phyloP scores from a whole-genome alignment of 345 rosid genomes.

The Salix dunnii region DNA sequence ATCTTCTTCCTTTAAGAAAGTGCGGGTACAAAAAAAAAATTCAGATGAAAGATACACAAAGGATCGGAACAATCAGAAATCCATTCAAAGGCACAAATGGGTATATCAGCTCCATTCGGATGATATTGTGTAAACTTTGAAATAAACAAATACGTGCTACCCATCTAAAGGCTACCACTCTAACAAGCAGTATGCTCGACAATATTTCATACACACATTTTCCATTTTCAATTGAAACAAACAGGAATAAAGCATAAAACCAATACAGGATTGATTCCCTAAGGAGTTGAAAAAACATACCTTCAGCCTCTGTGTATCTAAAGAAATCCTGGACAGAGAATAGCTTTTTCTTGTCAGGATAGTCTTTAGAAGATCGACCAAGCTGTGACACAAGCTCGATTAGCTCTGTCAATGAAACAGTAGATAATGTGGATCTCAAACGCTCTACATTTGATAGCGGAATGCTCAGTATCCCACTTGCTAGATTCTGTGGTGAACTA shows the following conservation, averaged over 20 bases:
- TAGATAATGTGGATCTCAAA: slow-evolving; percentile 71
- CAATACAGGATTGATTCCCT: not conserved
- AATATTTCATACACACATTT: slow-evolving; percentile 2
- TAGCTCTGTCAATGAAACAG: slow-evolving; percentile 72
- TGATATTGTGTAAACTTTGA: not conserved
- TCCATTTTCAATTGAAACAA: not conserved
- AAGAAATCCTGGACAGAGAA: slow-evolving; percentile 97
- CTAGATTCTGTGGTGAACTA: slow-evolving; percentile 63
- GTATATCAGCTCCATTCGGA: not conserved
- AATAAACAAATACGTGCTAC: not conserved
- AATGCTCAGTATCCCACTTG: slow-evolving; percentile 70
- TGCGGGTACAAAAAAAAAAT: slow-evolving; percentile 4
- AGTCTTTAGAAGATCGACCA: slow-evolving; percentile 72
- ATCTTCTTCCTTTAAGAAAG: slow-evolving; percentile 69
- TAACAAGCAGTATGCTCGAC: not conserved
- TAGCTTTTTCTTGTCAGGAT: slow-evolving; percentile 93
- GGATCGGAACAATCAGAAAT: not conserved
- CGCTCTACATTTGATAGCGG: slow-evolving; percentile 95
- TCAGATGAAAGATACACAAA: not conserved
- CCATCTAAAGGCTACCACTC: not conserved
- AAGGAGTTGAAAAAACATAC: slow-evolving; percentile 40
- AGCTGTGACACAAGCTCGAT: slow-evolving; percentile 81
- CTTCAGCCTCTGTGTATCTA: slow-evolving; percentile 96
- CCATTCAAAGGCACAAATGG: not conserved
- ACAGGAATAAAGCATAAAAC: not conserved